Evolutionary conservation across 805 yeast genomes (phyloP).

Genomic region (Spathaspora boniae): DNA sequence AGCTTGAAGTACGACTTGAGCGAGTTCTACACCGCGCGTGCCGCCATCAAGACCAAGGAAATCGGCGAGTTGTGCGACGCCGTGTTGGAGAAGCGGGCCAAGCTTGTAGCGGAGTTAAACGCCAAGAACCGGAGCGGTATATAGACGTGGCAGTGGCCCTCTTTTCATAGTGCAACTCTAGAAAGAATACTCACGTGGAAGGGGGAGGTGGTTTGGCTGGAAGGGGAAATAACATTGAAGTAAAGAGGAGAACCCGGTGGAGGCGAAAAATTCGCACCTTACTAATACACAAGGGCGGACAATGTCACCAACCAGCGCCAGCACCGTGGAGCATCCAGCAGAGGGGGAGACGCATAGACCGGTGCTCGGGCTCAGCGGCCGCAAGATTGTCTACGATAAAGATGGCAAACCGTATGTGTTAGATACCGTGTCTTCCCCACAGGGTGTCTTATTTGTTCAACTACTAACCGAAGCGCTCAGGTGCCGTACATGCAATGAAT

Average conservation of each 20-base stretch:
- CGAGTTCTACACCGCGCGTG: conserved; percentile 65
- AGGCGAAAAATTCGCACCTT: not conserved
- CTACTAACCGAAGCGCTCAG: conserved; percentile 28
- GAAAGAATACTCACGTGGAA: no score
- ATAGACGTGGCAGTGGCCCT: not conserved
- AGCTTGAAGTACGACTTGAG: conserved; percentile 55
- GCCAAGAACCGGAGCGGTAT: not conserved
- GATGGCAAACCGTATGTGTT: conserved; percentile 92
- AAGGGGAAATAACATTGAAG: no score
- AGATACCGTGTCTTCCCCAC: not conserved
- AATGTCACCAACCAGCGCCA: not conserved
- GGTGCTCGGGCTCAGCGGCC: conserved; percentile 55
- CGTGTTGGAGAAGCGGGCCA: conserved; percentile 20
- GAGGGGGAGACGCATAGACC: conserved; percentile 25
- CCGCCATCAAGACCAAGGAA: conserved; percentile 66
- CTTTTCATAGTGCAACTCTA: not conserved
- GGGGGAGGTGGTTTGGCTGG: no score
- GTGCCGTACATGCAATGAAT: conserved; percentile 85
- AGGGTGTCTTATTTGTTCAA: not conserved
- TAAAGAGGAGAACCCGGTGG: no score
- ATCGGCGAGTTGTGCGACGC: conserved; percentile 66
- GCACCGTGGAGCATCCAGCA: not conserved
- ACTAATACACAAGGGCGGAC: not conserved
- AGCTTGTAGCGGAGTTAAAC: conserved; percentile 11
- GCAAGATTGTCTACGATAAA: conserved; percentile 71